Conservation (phyloP, 2,329 filamentous ascomycete genomes). For the Xylariaceae sp. region DNA sequence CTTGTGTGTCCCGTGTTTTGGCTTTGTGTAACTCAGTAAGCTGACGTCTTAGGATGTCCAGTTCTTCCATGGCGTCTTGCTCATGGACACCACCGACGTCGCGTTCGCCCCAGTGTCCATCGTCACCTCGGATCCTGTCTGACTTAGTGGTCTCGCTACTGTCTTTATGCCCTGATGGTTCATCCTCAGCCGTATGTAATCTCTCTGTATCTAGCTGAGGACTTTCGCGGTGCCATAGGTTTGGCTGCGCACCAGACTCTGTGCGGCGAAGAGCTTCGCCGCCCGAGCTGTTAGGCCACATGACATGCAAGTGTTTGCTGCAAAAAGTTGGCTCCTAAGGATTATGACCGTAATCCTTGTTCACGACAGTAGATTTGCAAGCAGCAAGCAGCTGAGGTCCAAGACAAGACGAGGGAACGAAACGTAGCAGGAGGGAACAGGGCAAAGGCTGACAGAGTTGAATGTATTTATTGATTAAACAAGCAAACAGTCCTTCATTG, state of each 20-base stretch:
- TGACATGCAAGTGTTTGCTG: constrained; percentile 15
- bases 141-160: constrained; percentile 11
- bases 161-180: background rate
- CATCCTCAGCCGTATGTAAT: constrained; percentile 4
- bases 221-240: constrained; percentile 30
- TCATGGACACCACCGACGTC: constrained; percentile 40
- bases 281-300: constrained; percentile 40
- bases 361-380: too few species aligned
- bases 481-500: background rate
- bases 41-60: constrained; percentile 40
- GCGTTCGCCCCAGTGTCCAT: constrained; percentile 44
- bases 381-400: background rate
- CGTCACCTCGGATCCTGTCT: constrained; percentile 9
- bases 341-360: too few species aligned
- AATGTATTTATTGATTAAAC: background rate
- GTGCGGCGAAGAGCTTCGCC: constrained; percentile 38
- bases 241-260: constrained; percentile 34
- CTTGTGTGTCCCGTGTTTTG: constrained; percentile 40
- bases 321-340: too few species aligned
- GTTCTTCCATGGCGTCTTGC: constrained; percentile 39
- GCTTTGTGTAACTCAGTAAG: constrained; percentile 41
- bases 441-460: background rate
- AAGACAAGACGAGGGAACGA: background rate
- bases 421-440: background rate
- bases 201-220: constrained; percentile 22